phyloP scores from a whole-genome alignment of 345 rosid genomes.

The Erysimum cheiranthoides region DNA sequence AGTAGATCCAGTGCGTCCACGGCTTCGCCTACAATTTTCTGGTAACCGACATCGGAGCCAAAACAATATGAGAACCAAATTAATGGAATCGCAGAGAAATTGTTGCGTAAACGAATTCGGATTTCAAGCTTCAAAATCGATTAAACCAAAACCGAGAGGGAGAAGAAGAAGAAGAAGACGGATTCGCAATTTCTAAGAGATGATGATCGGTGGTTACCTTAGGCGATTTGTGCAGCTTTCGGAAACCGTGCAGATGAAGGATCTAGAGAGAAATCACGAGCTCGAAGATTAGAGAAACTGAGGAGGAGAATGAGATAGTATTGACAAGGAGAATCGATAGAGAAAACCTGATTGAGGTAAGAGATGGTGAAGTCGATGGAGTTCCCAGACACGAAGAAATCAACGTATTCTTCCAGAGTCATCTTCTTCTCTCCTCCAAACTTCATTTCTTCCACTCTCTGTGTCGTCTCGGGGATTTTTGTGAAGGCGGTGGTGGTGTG shows the following conservation, averaged over 20 bases:
- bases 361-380: constrained; percentile 32
- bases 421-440: constrained; percentile 40
- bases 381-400: constrained; percentile 7
- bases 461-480: background rate
- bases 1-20: constrained; percentile 34
- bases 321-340: background rate
- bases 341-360: constrained; percentile 46
- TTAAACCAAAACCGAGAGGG: background rate
- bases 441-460: constrained; percentile 19
- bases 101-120: background rate
- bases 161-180: too few species aligned
- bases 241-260: constrained; percentile 38
- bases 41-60: background rate
- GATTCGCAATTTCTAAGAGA: background rate
- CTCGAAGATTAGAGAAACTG: constrained; percentile 10
- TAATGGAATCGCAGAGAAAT: background rate
- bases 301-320: background rate
- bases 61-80: background rate
- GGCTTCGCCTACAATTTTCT: constrained; percentile 38
- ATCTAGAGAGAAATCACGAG: constrained; percentile 30
- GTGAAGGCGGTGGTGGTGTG: background rate
- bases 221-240: constrained; percentile 21
- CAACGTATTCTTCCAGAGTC: constrained; percentile 41
- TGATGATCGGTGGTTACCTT: constrained; percentile 30
- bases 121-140: constrained; percentile 9